Evolutionary conservation across 768 basidiomycete genomes (phyloP), one percentile per base, ranked within the genome.

Genomic region (Zangia roseola): DNA sequence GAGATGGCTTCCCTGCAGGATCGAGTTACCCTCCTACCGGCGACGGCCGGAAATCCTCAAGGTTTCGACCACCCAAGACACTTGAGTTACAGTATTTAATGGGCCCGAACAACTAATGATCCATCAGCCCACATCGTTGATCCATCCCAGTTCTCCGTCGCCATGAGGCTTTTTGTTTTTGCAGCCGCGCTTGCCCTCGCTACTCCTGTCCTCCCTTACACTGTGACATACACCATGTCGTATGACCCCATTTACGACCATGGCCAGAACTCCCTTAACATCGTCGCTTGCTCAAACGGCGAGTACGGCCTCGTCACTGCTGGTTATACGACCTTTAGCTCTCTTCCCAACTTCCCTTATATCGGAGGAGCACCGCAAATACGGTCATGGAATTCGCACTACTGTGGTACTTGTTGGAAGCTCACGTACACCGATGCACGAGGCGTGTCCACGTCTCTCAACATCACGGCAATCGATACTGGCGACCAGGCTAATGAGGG

Each of bases 351-450:
- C 39, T 87, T 83, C 71, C 82, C 84, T 1, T 60, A 70, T 62
- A 80, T 86, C 57, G 83, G 81, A 25, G 83, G 78, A 1, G 78
- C 73, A 1, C 68, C 71, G 14, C 79, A 74, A 31, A 69, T 86
- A 47, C 63, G 62, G 6, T 76, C 74, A 23, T 84, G 68, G 65
- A 72, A 80, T 60, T 83, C 81, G 1, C 50, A 62, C 2, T 67
- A 70, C 37, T 86, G 84, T 55, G 82, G 81, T 2, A 73, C 75
- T 21, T 86, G 85, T 65, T 86, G 82, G 82, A 46, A 71, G 49
- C 60, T 86, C 53, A 74, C 76, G 6, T 84, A 74, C 63, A 70
- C 71, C 31, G 10, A 50, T 43, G 23, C 45, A 5, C 40, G 52
- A 6, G 70, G 70, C 4, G 55, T 46, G 1, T 58, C 57, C 19